phyloP scores from a whole-genome alignment of 495 filamentous ascomycete species.

The Glutinoglossum americanum region DNA sequence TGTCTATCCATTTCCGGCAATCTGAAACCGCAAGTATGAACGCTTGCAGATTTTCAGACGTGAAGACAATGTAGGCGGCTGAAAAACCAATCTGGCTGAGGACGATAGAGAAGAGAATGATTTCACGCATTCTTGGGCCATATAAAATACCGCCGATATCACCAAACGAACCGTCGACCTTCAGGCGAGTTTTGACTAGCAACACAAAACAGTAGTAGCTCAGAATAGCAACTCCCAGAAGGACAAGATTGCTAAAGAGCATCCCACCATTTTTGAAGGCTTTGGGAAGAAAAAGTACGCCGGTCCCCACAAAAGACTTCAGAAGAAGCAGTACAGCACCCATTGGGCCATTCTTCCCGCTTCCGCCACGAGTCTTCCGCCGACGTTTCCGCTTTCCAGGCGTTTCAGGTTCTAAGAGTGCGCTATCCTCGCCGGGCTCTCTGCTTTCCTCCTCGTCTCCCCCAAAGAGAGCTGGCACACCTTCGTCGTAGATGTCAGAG shows the following conservation, averaged over 20 bases:
- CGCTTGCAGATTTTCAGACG: conserved; percentile 82
- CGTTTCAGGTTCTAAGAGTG: conserved; percentile 47
- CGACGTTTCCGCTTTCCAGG: conserved; percentile 41
- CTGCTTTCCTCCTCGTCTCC: conserved; percentile 22
- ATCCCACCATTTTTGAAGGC: conserved; percentile 92
- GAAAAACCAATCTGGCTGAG: conserved; percentile 90
- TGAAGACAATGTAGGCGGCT: conserved; percentile 96
- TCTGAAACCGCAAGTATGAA: conserved; percentile 71
- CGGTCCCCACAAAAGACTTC: conserved; percentile 94
- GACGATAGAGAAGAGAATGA: conserved; percentile 80
- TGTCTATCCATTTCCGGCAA: conserved; percentile 58
- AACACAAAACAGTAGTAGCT: conserved; percentile 95
- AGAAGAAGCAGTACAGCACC: conserved; percentile 64
- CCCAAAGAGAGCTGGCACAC: not conserved
- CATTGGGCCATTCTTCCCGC: conserved; percentile 48
- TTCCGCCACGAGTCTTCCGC: conserved; percentile 44
- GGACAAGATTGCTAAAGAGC: conserved; percentile 82
- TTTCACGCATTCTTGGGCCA: conserved; percentile 65
- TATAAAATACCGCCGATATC: conserved; percentile 89
- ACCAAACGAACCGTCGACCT: conserved; percentile 75
- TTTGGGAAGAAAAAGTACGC: conserved; percentile 85
- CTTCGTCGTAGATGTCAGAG: conserved; percentile 35
- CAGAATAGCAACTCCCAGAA: conserved; percentile 59
- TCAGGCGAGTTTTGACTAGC: conserved; percentile 66
- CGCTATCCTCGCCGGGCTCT: conserved; percentile 61